Evolutionary conservation across 2,329 filamentous ascomycete species (phyloP).

Genomic region (Fusarium tricinctum): DNA sequence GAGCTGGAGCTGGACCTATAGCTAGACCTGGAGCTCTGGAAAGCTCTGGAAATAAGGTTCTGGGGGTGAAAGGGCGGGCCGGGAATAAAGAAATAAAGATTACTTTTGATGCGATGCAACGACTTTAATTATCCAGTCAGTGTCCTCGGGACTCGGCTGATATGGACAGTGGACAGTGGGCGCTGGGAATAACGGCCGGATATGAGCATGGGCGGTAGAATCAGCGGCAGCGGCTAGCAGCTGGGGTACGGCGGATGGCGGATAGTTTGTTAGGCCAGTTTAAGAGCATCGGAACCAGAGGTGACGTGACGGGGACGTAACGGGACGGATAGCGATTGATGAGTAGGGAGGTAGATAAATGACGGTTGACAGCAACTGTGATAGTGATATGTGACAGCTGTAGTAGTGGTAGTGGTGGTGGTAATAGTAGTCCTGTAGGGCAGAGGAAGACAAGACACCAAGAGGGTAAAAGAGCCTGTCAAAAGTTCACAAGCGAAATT

Average conservation of each 20-base stretch:
- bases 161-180: conserved; percentile 27
- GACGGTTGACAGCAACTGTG: conserved; percentile 3
- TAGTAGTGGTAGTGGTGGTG: neutral
- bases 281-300: conserved; percentile 8
- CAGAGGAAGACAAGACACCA: neutral
- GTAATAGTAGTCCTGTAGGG: neutral
- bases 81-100: conserved; percentile 34
- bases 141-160: conserved; percentile 41
- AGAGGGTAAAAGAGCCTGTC: conserved; percentile 15
- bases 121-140: conserved; percentile 12
- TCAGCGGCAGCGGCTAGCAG: conserved; percentile 31
- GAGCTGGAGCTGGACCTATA: conserved; percentile 28
- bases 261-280: conserved; percentile 32
- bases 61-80: conserved; percentile 17
- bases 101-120: conserved; percentile 24
- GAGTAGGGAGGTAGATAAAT: neutral
- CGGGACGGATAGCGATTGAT: neutral
- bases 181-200: conserved; percentile 52
- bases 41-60: conserved; percentile 28
- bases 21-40: conserved; percentile 33
- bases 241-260: conserved; percentile 27
- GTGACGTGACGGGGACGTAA: neutral
- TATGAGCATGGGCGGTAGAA: conserved; percentile 35
- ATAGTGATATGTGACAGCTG: conserved; percentile 12
- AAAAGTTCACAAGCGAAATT: neutral